Conservation (phyloP, 495 filamentous ascomycete genomes). For the Podospora bellae-mahoneyi region DNA sequence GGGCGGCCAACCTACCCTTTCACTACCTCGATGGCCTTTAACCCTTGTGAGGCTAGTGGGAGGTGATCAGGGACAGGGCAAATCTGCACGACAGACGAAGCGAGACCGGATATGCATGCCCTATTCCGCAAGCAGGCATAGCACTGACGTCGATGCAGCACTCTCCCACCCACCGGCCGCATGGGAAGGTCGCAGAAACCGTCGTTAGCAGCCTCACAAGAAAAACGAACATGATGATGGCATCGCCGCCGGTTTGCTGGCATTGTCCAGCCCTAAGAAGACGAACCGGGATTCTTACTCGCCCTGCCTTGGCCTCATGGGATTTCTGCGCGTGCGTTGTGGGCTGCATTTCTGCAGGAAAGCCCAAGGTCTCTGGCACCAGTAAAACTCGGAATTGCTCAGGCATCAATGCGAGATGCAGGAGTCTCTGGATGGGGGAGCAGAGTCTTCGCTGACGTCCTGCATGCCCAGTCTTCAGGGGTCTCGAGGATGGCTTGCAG, state of each 20-base stretch:
- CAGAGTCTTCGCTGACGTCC: not conserved
- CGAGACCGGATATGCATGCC: conserved; percentile 9
- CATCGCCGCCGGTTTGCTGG: not conserved
- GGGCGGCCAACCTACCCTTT: not conserved
- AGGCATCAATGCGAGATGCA: conserved; percentile 34
- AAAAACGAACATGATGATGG: not conserved
- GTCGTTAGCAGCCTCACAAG: not conserved
- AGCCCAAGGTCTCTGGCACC: conserved; percentile 25
- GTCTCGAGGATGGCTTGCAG: conserved; percentile 10
- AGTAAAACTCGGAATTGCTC: conserved; percentile 13
- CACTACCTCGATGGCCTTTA: not conserved
- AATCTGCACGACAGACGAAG: conserved; percentile 12
- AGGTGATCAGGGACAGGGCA: conserved; percentile 9
- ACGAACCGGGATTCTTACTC: not conserved
- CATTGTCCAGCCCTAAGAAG: not conserved
- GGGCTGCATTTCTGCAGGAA: conserved; percentile 28
- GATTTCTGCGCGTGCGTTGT: conserved; percentile 1
- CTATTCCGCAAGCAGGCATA: not conserved
- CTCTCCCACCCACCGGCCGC: not conserved
- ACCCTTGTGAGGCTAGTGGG: not conserved
- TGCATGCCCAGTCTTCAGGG: not conserved
- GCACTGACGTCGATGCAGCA: not conserved
- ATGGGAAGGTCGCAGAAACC: not conserved
- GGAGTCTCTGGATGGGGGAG: not conserved
- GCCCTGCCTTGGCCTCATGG: conserved; percentile 3